These are phyloP conservation scores for Biancaea sappan DNA, from an alignment of 306 rosid species.

Conservation along the genomic window DNA sequence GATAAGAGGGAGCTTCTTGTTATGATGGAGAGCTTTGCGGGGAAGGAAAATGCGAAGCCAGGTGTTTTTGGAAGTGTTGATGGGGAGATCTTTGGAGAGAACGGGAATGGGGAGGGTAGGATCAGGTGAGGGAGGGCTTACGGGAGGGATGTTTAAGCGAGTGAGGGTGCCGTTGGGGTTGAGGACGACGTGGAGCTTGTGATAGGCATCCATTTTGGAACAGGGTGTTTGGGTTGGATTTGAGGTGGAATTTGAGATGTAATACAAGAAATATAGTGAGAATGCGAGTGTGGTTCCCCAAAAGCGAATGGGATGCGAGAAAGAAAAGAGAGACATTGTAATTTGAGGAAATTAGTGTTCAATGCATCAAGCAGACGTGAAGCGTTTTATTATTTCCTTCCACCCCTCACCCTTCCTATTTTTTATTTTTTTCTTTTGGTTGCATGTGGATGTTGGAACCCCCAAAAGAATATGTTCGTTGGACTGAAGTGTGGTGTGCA, in stretches of 20 bases:
- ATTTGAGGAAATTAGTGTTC: not conserved
- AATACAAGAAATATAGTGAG: not conserved
- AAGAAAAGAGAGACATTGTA: not conserved
- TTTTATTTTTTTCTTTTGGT: too few relatives aligned
- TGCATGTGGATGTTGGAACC: too few relatives aligned
- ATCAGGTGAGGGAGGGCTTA: slow-evolving; percentile 24
- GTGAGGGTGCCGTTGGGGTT: slow-evolving; percentile 35
- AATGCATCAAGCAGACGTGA: too few relatives aligned
- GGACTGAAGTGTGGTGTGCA: too few relatives aligned
- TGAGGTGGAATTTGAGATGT: not conserved
- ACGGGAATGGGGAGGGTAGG: slow-evolving; percentile 8
- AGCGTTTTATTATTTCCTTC: too few relatives aligned
- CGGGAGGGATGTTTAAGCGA: slow-evolving; percentile 10
- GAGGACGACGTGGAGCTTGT: slow-evolving; percentile 17
- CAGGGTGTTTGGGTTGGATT: not conserved
- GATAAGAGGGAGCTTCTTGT: slow-evolving; percentile 5
- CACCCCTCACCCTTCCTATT: too few relatives aligned
- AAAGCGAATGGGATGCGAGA: not conserved
- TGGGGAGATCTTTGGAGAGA: slow-evolving; percentile 41
- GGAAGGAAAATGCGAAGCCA: slow-evolving; percentile 37
- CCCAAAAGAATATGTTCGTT: too few relatives aligned
- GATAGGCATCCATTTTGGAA: not conserved
- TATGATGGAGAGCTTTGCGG: slow-evolving; percentile 6
- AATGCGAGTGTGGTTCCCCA: not conserved
- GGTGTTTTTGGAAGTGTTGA: slow-evolving; percentile 37